Evolutionary conservation across 208 protist genomes (phyloP).

Genomic region (Leishmania tarentolae): DNA sequence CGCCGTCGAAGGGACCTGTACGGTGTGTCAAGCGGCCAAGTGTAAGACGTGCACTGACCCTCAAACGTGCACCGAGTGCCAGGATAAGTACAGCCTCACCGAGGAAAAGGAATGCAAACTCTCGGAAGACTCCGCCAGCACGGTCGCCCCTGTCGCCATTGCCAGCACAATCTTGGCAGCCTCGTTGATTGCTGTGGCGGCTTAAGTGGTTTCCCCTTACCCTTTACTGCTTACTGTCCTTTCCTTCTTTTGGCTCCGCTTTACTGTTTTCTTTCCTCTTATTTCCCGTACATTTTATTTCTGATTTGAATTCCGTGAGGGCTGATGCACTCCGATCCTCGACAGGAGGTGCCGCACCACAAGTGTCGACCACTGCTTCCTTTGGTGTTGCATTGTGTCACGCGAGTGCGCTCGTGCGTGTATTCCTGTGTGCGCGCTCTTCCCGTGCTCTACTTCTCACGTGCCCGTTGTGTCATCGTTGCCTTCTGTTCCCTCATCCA

Average conservation of each 20-base stretch:
- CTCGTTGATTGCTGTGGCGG: background rate
- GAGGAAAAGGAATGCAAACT: background rate
- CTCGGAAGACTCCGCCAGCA: background rate
- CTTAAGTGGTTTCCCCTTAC: background rate
- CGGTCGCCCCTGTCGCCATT: background rate
- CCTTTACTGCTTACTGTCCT: background rate
- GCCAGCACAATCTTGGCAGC: background rate
- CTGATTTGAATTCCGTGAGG: background rate
- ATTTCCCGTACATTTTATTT: background rate
- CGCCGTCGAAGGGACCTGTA: background rate
- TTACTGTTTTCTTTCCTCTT: no score
- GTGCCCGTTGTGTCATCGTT: background rate
- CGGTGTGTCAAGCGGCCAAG: background rate
- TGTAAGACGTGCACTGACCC: slow-evolving; percentile 1
- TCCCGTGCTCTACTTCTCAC: background rate
- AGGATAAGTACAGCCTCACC: no score
- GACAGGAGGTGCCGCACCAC: no score
- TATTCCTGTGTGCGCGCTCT: background rate
- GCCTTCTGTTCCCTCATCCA: no score
- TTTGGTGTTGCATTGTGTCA: background rate
- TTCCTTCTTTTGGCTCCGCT: no score
- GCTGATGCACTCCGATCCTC: no score
- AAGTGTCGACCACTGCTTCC: background rate
- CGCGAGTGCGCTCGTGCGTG: background rate
- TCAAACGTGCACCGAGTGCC: background rate